Base-by-base conservation (phyloP, 1,139 yeast genomes). In the Zhuliangozyma parablackwelliae region DNA sequence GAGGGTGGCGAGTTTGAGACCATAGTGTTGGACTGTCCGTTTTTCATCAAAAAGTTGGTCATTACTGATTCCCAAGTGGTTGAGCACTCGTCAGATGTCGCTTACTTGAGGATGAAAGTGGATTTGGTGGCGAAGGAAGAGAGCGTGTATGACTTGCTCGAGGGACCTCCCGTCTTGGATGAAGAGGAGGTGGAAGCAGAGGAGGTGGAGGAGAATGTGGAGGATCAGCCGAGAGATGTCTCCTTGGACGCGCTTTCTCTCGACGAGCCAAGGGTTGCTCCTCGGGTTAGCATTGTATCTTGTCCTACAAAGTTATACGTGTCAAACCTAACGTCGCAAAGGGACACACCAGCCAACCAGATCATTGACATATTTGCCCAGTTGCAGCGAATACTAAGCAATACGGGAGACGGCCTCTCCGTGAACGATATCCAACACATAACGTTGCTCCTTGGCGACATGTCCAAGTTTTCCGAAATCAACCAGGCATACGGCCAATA, bases 1-100 rank as follows among this genome's bases (percentile, higher is more conserved):
- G 98, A 92, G 65, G 98, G 98, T 16, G 98, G 98, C 1, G 98
- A 92, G 58, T 92, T 89, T 57, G 98, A 92, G 56, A 83, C 96
- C 0, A 65, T 90, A 47, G 97, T 92, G 3, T 67, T 92, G 25
- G 97, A 92, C 58, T 86, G 95, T 2, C 95, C 96, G 0, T 80
- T 86, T 42, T 92, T 92, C 61, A 65, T 63, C 29, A 78, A 78
- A 35, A 67, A 62, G 41, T 57, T 90, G 33, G 65, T 62, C 12
- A 61, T 86, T 13, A 60, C 56, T 0, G 63, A 69, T 3, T 54
- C 63, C 25, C 56, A 63, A 25, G 57, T 75, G 1, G 63, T 78
- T 2, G 61, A 69, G 11, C 79, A 75, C 43, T 63, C 74, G 1
- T 66, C 71, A 29, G 88, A 80, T 38, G 95, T 88, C 1, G 78